These are phyloP conservation scores for Malassezia brasiliensis DNA, from an alignment of 1,284 basidiomycete genomes.

Conservation along the genomic window DNA sequence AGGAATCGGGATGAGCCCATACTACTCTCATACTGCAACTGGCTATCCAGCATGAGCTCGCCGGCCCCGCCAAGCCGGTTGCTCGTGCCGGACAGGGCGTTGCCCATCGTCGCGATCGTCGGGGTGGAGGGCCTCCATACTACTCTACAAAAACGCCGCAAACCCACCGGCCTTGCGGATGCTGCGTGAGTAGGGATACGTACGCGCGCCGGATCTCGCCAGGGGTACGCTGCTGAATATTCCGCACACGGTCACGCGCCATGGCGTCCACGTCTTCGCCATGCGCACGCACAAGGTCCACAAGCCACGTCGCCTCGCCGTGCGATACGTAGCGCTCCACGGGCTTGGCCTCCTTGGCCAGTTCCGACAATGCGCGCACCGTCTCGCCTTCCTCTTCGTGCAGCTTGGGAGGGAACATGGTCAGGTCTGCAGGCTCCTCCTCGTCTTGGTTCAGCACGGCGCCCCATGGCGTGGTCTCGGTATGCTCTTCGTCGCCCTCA, in stretches of 20 bases:
- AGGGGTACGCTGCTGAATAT: conserved; percentile 73
- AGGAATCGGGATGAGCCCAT: conserved; percentile 86
- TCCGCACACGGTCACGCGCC: conserved; percentile 68
- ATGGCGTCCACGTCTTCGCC: conserved; percentile 65
- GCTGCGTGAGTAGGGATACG: conserved; percentile 10
- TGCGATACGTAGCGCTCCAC: conserved; percentile 60
- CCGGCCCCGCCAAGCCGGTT: conserved; percentile 9
- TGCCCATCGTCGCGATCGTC: conserved; percentile 7
- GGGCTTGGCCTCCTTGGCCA: conserved; percentile 51
- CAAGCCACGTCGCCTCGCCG: conserved; percentile 64
- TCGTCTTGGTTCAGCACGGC: conserved; percentile 23
- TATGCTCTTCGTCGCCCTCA: conserved; percentile 55
- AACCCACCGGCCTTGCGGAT: conserved; percentile 14
- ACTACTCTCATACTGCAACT: conserved; percentile 50
- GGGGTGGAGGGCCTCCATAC: background rate
- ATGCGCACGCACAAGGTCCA: conserved; percentile 61
- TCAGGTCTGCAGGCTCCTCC: conserved; percentile 16
- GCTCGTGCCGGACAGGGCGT: conserved; percentile 6
- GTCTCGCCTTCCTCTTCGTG: conserved; percentile 8
- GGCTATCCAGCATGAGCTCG: conserved; percentile 6
- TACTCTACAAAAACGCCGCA: background rate
- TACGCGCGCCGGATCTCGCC: conserved; percentile 60
- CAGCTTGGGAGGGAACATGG: conserved; percentile 8
- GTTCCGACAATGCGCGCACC: conserved; percentile 52
- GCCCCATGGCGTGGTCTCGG: conserved; percentile 49